Conservation (phyloP, 1,284 basidiomycete species). For the Mycena sp. region DNA sequence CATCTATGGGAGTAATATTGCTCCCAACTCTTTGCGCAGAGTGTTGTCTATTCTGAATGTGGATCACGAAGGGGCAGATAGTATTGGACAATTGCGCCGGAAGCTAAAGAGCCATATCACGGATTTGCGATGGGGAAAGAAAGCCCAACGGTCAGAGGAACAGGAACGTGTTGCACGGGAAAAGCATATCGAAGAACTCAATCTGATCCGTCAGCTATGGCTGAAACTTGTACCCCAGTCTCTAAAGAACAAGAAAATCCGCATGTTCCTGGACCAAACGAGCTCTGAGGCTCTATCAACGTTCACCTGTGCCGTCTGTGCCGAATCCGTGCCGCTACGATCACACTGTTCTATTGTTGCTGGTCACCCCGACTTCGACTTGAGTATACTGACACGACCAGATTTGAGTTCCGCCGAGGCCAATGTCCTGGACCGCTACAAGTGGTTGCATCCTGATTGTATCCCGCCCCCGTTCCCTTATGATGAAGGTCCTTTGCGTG, state of each 20-base stretch:
- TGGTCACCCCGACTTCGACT: neutral
- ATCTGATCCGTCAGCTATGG: neutral
- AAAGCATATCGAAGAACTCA: too few relatives aligned
- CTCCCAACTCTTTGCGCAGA: neutral
- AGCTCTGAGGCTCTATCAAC: constrained; percentile 1
- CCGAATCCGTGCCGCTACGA: neutral
- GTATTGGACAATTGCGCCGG: neutral
- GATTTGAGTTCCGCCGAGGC: neutral
- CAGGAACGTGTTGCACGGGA: neutral
- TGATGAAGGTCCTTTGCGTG: constrained; percentile 5
- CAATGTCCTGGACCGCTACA: neutral
- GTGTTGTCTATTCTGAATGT: neutral
- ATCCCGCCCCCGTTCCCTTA: constrained; percentile 3
- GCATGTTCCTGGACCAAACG: neutral
- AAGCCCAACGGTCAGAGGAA: neutral
- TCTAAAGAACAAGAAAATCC: neutral
- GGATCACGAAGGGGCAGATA: neutral
- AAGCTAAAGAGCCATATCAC: neutral
- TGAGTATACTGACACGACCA: neutral
- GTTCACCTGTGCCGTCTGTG: constrained; percentile 2
- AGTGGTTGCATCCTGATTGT: constrained; percentile 1
- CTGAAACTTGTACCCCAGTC: neutral
- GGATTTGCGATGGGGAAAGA: neutral
- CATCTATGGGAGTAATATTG: neutral
- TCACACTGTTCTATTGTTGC: neutral